These are phyloP conservation scores for Aurinia saxatilis DNA, from an alignment of 345 rosid species.

Conservation along the genomic window DNA sequence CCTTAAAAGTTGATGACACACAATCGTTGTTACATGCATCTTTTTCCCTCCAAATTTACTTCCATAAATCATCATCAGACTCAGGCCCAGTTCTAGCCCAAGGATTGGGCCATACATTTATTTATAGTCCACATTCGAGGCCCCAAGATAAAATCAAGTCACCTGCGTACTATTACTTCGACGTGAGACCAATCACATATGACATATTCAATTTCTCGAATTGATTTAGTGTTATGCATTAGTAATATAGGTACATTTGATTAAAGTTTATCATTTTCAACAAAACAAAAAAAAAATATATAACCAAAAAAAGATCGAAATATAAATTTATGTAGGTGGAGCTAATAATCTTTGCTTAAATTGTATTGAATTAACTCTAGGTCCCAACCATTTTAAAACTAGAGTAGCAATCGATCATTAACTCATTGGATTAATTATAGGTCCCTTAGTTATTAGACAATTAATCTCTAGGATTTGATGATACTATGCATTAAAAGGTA, in stretches of 20 bases:
- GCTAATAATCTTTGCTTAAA: neutral
- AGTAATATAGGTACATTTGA: neutral
- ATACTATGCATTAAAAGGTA: neutral
- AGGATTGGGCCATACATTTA: neutral
- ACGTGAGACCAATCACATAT: conserved; percentile 17
- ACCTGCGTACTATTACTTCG: neutral
- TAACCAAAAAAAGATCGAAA: no score
- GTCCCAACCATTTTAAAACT: neutral
- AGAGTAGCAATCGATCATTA: neutral
- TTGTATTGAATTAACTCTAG: no score
- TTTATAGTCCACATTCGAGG: neutral
- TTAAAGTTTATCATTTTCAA: no score
- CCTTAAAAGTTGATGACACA: no score
- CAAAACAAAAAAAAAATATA: no score
- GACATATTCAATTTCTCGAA: neutral
- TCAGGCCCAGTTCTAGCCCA: no score
- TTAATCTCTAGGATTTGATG: neutral
- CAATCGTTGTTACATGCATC: no score
- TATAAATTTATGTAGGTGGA: neutral
- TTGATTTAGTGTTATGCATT: neutral
- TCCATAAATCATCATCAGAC: no score
- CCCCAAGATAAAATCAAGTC: neutral
- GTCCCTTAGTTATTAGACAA: no score
- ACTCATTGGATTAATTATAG: neutral
- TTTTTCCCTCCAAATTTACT: no score